Evolutionary conservation across 2,329 filamentous ascomycete species (phyloP).

Genomic region (Paecilomyces sp.): DNA sequence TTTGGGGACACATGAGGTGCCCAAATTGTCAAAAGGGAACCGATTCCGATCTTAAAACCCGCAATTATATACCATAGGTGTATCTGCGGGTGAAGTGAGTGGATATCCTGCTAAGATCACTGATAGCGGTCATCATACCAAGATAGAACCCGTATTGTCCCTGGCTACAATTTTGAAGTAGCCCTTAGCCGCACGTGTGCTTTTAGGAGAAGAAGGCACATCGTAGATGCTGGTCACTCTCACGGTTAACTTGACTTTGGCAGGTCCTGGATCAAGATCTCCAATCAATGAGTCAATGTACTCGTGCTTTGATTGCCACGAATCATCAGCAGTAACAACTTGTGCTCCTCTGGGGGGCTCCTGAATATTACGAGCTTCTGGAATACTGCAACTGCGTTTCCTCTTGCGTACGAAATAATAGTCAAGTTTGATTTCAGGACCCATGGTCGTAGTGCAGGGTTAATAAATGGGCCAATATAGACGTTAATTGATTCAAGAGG

Average conservation of each 20-base stretch:
- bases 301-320: slow-evolving; percentile 9
- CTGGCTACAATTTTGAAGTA: slow-evolving; percentile 18
- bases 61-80: slow-evolving; percentile 19
- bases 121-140: slow-evolving; percentile 6
- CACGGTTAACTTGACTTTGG: slow-evolving; percentile 13
- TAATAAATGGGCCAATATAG: background rate
- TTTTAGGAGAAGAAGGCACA: slow-evolving; percentile 2
- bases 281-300: slow-evolving; percentile 14
- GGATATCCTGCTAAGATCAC: background rate
- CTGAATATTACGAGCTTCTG: background rate
- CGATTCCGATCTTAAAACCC: slow-evolving; percentile 15
- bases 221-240: slow-evolving; percentile 20
- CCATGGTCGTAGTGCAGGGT: background rate
- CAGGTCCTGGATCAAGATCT: slow-evolving; percentile 13
- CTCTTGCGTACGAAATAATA: background rate
- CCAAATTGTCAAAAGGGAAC: slow-evolving; percentile 42
- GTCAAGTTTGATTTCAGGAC: background rate
- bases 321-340: background rate
- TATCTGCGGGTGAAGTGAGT: slow-evolving; percentile 10
- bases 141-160: slow-evolving; percentile 16
- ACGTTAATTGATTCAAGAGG: background rate
- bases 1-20: slow-evolving; percentile 39
- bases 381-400: background rate
- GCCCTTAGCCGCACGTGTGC: slow-evolving; percentile 11
- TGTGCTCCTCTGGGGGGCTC: background rate